phyloP scores from a whole-genome alignment of 352 stramenopile genomes.

The Pythium angustatum region DNA sequence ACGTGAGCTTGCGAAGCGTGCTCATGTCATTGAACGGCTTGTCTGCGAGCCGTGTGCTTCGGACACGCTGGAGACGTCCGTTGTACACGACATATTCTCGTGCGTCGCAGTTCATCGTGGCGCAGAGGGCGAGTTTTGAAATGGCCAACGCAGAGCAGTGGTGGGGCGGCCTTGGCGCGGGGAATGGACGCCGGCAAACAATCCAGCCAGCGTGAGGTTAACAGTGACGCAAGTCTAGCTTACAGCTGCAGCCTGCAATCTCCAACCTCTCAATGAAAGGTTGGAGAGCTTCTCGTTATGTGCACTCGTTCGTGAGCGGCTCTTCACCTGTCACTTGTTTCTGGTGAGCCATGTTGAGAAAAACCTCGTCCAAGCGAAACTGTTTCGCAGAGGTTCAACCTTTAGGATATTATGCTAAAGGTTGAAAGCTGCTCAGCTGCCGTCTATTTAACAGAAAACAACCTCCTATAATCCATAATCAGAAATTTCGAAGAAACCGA shows the following conservation, averaged over 20 bases:
- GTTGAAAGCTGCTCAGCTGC: neutral
- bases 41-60: slow-evolving; percentile 5
- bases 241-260: too few relatives aligned
- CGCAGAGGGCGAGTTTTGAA: neutral
- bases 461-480: slow-evolving; percentile 17
- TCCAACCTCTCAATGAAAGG: too few relatives aligned
- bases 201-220: slow-evolving; percentile 8
- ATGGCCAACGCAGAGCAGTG: neutral
- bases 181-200: slow-evolving; percentile 8
- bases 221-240: slow-evolving; percentile 7
- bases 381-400: slow-evolving; percentile 10
- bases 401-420: slow-evolving; percentile 7
- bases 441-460: neutral
- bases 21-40: slow-evolving; percentile 38
- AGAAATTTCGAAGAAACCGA: slow-evolving; percentile 32
- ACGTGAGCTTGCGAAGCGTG: slow-evolving; percentile 59
- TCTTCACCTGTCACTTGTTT: slow-evolving; percentile 9
- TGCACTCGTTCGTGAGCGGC: slow-evolving; percentile 10
- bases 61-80: slow-evolving; percentile 30
- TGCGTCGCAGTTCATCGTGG: slow-evolving; percentile 13
- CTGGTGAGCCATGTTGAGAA: slow-evolving; percentile 22
- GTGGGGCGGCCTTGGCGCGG: neutral
- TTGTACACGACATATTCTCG: slow-evolving; percentile 35
- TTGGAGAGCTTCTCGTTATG: slow-evolving; percentile 25
- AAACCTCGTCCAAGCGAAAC: slow-evolving; percentile 7